A percentile compares a stretch with the other conserved stretches of the same genome.
phyloP scores from a whole-genome alignment of 805 yeast species.

The Kuraishia ogatae region DNA sequence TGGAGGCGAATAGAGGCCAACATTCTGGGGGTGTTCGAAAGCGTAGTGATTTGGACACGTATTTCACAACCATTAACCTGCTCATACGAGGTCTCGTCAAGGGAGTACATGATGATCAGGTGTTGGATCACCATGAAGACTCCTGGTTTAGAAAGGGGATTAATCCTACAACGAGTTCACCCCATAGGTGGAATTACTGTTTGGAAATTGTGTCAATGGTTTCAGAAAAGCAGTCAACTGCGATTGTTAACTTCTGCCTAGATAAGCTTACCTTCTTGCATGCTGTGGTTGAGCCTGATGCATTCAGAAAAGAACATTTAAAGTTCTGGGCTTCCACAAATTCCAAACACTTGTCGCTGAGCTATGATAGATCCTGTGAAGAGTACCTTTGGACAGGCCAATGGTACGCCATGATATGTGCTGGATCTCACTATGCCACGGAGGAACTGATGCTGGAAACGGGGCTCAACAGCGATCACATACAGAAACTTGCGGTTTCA shows the following conservation, averaged over 20 bases:
- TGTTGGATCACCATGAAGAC: neutral
- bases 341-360: constrained; percentile 17
- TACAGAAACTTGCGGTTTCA: neutral
- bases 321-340: constrained; percentile 15
- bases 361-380: constrained; percentile 15
- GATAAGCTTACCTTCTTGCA: constrained; percentile 14
- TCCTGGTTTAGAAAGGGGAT: neutral
- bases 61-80: neutral
- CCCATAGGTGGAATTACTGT: constrained; percentile 17
- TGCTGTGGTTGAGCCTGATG: constrained; percentile 49
- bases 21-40: neutral
- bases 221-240: constrained; percentile 13
- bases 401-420: constrained; percentile 22
- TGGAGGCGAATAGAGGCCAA: neutral
- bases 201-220: constrained; percentile 10
- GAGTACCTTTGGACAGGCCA: constrained; percentile 20
- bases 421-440: constrained; percentile 19
- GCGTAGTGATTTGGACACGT: constrained; percentile 1
- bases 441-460: constrained; percentile 9
- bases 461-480: neutral
- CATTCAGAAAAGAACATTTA: constrained; percentile 60
- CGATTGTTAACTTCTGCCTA: constrained; percentile 12
- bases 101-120: constrained; percentile 1
- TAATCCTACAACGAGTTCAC: neutral
- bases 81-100: constrained; percentile 1